Evolutionary conservation across 306 rosid genomes (phyloP), one percentile per base, ranked within the genome.

Genomic region (Canavalia ensiformis): DNA sequence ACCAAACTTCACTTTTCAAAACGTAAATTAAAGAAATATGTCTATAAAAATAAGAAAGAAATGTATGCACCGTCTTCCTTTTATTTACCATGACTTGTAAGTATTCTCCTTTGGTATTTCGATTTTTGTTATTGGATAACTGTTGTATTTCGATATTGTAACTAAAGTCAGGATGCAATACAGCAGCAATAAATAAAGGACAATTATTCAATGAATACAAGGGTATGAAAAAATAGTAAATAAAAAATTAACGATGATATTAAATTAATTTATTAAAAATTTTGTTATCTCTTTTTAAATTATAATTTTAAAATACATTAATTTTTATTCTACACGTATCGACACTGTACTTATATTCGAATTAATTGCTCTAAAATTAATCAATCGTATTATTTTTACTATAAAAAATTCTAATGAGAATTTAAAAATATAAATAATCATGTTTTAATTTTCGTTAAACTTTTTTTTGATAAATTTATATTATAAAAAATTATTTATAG

Each of bases 1-100:
- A 34, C 77, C 65, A 81, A 50, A 62, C 66, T 49, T 54, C 7
- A 78, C 33, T 37, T 52, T 42, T 31, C 34, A 66, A 77, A 54
- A 52, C 67, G 46, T 77, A 77, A 18, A 18, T 18, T 18, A 18
- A 18, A 18, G 25, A 18, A 18, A 18, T 18, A 18, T 18, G 25
- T 18, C 25, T 18, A 18, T 18, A 18, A 18, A 18, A 18, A 18
- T 18, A 18, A 18, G 25, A 18, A 52, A 52, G 44, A 65, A 28
- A 49, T 76, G 35, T 62, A 28, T 63, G 25, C 4, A 4, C 10
- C 6, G 13, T 65, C 31, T 25, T 67, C 34, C 72, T 45, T 41
- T 67, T 63, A 49, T 62, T 62, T 33, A 62, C 72, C 34, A 47
- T 59, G 46, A 58, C 8, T 9, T 60, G 69, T 34, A 64, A 18